Percentiles rank a stretch among this genome's conserved stretches.
phyloP scores from a whole-genome alignment of 768 basidiomycete species.

The Pulveroboletus sp. region DNA sequence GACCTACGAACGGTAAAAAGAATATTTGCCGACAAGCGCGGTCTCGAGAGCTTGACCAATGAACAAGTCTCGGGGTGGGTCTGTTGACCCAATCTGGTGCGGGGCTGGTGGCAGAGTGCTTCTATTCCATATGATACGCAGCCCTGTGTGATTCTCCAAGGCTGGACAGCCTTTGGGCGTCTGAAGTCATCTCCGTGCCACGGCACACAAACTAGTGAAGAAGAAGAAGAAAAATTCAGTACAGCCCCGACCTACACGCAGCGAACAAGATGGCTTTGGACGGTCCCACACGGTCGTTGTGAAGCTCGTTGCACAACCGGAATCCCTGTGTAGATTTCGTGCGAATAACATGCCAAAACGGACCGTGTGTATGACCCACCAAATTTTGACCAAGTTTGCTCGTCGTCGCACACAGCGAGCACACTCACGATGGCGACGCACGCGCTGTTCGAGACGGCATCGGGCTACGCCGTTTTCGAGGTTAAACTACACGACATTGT shows the following conservation, averaged over 20 bases:
- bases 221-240: too few species aligned
- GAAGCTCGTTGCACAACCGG: too few species aligned
- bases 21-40: not conserved
- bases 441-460: conserved; percentile 89
- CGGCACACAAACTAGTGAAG: too few species aligned
- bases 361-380: conserved; percentile 3
- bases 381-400: conserved; percentile 24
- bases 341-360: conserved; percentile 5
- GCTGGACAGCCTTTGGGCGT: too few species aligned
- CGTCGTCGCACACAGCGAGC: conserved; percentile 36
- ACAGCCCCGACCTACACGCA: not conserved
- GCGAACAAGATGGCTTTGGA: too few species aligned
- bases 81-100: too few species aligned
- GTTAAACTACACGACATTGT: conserved; percentile 86
- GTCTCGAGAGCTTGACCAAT: not conserved
- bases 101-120: not conserved
- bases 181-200: too few species aligned
- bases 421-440: conserved; percentile 63
- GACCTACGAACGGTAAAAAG: not conserved
- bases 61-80: too few species aligned
- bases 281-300: too few species aligned
- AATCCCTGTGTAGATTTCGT: too few species aligned
- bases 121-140: conserved; percentile 1
- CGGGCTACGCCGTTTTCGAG: conserved; percentile 92
- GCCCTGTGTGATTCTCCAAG: not conserved